Base-by-base conservation (phyloP, 495 filamentous ascomycete species). In the Aspergillus mulundensis region DNA sequence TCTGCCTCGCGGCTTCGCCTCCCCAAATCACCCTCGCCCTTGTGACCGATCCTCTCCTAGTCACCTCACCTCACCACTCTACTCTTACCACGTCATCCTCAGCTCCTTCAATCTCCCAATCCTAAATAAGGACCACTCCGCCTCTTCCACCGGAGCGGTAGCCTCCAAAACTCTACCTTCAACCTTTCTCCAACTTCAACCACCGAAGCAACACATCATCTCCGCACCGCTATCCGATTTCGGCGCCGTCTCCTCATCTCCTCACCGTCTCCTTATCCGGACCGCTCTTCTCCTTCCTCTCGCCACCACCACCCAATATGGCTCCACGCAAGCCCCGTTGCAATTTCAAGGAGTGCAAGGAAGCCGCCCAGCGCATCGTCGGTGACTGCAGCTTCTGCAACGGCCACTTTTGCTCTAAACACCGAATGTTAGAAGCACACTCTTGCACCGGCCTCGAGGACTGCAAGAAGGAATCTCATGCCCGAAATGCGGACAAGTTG, bases 351-450 rank as follows among this genome's bases (percentile, higher is more conserved):
- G 86, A 89, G 58, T 98, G 94, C 84, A 90, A 81, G 69, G 82
- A 86, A 58, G 80, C 81, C 30, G 91, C 91, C 20, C 90, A 95
- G 69, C 83, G 88, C 53, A 96, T 97, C 66, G 88, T 96, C 41
- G 95, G 95, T 10, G 94, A 97, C 74, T 98, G 94, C 77, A 87
- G 84, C 50, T 97, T 97, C 75, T 98, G 94, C 78, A 76, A 84
- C 48, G 91, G 91, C 15, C 88, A 94, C 70, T 97, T 88, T 77
- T 98, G 94, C 76, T 89, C 87, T 50, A 91, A 89, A 77, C 94
- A 98, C 76, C 80, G 94, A 15, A 83, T 97, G 71, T 71, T 97
- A 45, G 94, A 98, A 74, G 87, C 90, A 57, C 94, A 98, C 75
- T 87, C 89, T 68, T 98, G 94, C 74, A 83, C 79, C 55, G 91